Conservation (phyloP, 441 rosid genomes). For the Populus hybrid region DNA sequence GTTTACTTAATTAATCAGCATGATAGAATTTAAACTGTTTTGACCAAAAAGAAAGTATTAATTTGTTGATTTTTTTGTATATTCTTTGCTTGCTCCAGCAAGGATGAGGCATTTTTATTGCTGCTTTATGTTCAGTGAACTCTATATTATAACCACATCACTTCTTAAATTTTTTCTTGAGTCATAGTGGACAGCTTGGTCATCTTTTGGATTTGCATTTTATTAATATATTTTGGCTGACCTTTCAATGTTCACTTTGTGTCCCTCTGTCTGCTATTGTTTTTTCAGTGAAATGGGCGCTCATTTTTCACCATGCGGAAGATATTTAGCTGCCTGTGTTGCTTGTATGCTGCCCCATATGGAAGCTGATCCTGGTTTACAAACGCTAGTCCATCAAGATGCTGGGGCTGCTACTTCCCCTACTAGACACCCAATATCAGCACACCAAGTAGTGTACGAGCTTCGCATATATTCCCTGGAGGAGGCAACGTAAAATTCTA, state of each 20-base stretch:
- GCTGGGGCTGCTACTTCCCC: constrained; percentile 74
- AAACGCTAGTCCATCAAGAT: constrained; percentile 47
- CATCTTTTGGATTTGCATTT: constrained; percentile 4
- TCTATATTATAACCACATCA: background rate
- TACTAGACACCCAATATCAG: constrained; percentile 78
- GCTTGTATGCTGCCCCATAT: constrained; percentile 73
- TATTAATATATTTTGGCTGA: background rate
- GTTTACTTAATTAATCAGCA: background rate
- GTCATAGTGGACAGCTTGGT: background rate
- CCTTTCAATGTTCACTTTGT: constrained; percentile 11
- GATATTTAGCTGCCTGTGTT: constrained; percentile 88
- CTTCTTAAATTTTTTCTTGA: constrained; percentile 1
- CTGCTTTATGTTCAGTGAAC: background rate
- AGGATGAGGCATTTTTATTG: background rate
- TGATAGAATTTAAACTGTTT: background rate
- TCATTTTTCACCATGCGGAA: constrained; percentile 95
- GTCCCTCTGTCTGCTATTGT: constrained; percentile 12
- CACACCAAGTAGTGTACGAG: constrained; percentile 85
- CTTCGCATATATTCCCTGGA: constrained; percentile 89
- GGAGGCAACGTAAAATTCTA: constrained; percentile 72
- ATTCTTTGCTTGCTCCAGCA: background rate
- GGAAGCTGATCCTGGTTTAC: constrained; percentile 71
- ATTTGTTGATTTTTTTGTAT: background rate
- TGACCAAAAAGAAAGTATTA: background rate
- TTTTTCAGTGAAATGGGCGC: constrained; percentile 97